Evolutionary conservation across 768 basidiomycete species (phyloP).

Genomic region (Psilocybe azurescens): DNA sequence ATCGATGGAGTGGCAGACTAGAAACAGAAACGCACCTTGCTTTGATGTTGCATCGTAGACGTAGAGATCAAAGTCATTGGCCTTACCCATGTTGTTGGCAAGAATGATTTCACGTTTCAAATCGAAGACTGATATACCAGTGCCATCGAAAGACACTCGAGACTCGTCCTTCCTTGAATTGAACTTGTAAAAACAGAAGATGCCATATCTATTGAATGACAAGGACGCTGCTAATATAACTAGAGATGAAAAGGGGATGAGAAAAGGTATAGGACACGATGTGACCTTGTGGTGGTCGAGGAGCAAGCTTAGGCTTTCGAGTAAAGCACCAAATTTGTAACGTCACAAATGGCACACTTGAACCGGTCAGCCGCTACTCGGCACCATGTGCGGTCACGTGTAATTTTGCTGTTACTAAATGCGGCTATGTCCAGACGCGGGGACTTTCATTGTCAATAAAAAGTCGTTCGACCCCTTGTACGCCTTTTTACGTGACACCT

Average conservation of each 20-base stretch:
- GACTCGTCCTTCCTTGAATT: conserved; percentile 94
- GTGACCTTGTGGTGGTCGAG: conserved; percentile 15
- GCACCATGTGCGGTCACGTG: not conserved
- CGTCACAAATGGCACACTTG: not conserved
- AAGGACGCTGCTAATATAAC: conserved; percentile 33
- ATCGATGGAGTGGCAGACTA: not conserved
- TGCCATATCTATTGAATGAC: conserved; percentile 57
- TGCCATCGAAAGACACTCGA: conserved; percentile 96
- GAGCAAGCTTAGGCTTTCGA: not conserved
- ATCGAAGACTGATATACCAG: conserved; percentile 98
- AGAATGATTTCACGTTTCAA: conserved; percentile 98
- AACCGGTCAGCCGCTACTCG: not conserved
- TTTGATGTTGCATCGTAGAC: conserved; percentile 85
- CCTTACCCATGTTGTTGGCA: conserved; percentile 94
- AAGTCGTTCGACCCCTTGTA: conserved; percentile 27
- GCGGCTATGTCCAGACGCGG: not conserved
- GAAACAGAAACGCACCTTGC: conserved; percentile 67
- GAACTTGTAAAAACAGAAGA: conserved; percentile 98
- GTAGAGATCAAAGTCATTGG: conserved; percentile 94
- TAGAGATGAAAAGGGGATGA: conserved; percentile 20
- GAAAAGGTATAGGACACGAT: conserved; percentile 11
- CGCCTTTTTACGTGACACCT: not conserved
- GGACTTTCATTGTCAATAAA: not conserved
- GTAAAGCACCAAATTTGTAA: conserved; percentile 20
- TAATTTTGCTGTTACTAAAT: not conserved